Evolutionary conservation across 768 basidiomycete species (phyloP), one percentile per base, ranked within the genome.

Genomic region (Leccinum ochraceum): DNA sequence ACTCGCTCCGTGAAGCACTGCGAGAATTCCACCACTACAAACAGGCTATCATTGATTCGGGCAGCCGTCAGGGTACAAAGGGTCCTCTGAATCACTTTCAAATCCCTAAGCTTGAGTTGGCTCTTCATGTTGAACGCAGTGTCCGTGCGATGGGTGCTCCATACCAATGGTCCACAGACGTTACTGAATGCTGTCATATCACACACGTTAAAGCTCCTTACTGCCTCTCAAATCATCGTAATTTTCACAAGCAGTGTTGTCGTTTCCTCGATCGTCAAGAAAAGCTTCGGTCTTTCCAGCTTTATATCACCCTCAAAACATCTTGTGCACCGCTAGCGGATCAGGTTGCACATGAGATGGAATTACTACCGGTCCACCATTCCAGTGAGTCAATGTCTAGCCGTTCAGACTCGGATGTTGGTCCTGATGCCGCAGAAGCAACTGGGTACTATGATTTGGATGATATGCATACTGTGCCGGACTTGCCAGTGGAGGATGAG

Each of bases 71-170:
- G 28, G 57, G 60, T 9, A 64, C 54, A 24, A 64, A 64, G 4
- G 49, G 60, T 4, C 62, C 52, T 14, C 28, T 60, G 1, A 24
- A 54, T 17, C 59, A 63, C 26, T 60, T 63, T 13, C 36, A 50
- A 6, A 63, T 63, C 17, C 59, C 28, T 0, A 60, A 63, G 17
- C 66, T 78, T 13, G 74, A 79, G n/a, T n/a, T 57, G 8, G 63
- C 60, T 1, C 65, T 69, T 6, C 39, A 42, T 42, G 39, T 42
- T 3, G 39, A 6, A 42, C 39, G 59, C 1, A 75, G 67, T 54
- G 75, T 76, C 20, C 54, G 57, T 4, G 39, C 49, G 3, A 71
- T 69, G 52, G 79, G 79, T 0, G 69, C 65, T 6, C 58, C 74
- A n/a, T 57, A 60, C 48, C 60, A 63, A 17, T 64, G 63, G 60